Base-by-base conservation (phyloP, 192 early-diverging fungal genomes). In the Thoreauomyces humboldtii region DNA sequence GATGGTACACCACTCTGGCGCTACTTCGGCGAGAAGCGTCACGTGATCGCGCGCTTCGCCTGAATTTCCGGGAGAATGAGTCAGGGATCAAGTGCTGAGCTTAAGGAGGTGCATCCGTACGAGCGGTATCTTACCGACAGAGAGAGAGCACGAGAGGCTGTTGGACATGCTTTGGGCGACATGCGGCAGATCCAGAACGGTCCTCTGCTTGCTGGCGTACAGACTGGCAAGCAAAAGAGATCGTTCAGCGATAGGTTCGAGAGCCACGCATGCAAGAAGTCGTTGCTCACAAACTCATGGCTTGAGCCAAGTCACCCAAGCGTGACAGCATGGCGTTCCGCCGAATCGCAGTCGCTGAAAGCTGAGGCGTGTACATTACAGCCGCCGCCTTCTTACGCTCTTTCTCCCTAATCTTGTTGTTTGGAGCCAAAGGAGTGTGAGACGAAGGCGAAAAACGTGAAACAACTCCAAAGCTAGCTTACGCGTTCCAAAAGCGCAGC, bases 1-100 rank as follows among this genome's bases (percentile, higher is more conserved):
- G 28, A 75, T 33, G 6, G 9, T 63, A 65, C 74, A 75, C 64
- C 58, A 75, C 12, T 75, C 64, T 22, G 74, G 69, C 24, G 46
- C 65, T 4, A 59, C 47, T 27, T 71, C 42, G 7, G 69, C 60
- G 9, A 71, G 24, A 4, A 75, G 34, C 24, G 35, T 24, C 22
- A 75, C 28, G 45, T 71, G 69, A 14, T 71, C 74, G 19, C 53
- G 6, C n/a, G 60, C 59, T 63, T 71, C 69, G 48, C 25, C 72
- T 73, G 38, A 19, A 28, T 29, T 6, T 4, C n/a, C n/a, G n/a
- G n/a, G n/a, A n/a, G n/a, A n/a, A n/a, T n/a, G n/a, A n/a, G n/a
- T n/a, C n/a, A n/a, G n/a, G n/a, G n/a, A n/a, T n/a, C n/a, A n/a
- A n/a, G n/a, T n/a, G n/a, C n/a, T n/a, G n/a, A n/a, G n/a, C n/a